phyloP scores from a whole-genome alignment of 805 yeast species.

The Candida endomychidarum region DNA sequence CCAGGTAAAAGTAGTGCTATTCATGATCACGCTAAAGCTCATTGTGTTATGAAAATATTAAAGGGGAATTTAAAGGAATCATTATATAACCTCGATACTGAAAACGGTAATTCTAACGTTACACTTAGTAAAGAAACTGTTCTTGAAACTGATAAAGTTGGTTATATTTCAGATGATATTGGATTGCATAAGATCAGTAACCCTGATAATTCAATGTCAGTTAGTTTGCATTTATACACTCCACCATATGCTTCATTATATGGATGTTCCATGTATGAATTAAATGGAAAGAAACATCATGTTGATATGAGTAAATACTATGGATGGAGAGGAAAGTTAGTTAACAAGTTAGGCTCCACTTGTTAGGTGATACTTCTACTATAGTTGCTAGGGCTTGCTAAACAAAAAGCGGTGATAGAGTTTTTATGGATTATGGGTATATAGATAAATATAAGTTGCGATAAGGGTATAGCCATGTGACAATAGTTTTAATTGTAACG shows the following conservation, averaged over 20 bases:
- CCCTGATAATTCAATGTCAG: slow-evolving; percentile 43
- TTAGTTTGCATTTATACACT: slow-evolving; percentile 70
- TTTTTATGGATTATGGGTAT: too few species aligned
- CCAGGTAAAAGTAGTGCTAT: slow-evolving; percentile 64
- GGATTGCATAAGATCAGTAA: slow-evolving; percentile 68
- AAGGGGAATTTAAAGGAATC: slow-evolving; percentile 59
- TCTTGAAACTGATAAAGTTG: slow-evolving; percentile 46
- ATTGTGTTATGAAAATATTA: slow-evolving; percentile 70
- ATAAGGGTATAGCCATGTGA: too few species aligned
- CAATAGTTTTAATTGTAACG: too few species aligned
- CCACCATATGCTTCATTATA: slow-evolving; percentile 71
- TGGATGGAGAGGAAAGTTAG: slow-evolving; percentile 54
- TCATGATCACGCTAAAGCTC: slow-evolving; percentile 77
- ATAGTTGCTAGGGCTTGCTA: too few species aligned
- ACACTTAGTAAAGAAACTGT: slow-evolving; percentile 26
- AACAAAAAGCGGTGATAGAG: too few species aligned
- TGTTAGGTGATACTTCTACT: slow-evolving; percentile 6
- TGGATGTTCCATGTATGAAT: slow-evolving; percentile 54
- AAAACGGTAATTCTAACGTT: slow-evolving; percentile 19
- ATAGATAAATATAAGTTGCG: too few species aligned
- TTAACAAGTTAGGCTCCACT: slow-evolving; percentile 10
- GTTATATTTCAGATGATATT: slow-evolving; percentile 63
- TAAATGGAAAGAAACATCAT: slow-evolving; percentile 49
- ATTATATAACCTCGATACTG: slow-evolving; percentile 44
- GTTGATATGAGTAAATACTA: slow-evolving; percentile 60